phyloP scores from a whole-genome alignment of 176 grass and related monocot species.

The Echinochloa phyllopogon region DNA sequence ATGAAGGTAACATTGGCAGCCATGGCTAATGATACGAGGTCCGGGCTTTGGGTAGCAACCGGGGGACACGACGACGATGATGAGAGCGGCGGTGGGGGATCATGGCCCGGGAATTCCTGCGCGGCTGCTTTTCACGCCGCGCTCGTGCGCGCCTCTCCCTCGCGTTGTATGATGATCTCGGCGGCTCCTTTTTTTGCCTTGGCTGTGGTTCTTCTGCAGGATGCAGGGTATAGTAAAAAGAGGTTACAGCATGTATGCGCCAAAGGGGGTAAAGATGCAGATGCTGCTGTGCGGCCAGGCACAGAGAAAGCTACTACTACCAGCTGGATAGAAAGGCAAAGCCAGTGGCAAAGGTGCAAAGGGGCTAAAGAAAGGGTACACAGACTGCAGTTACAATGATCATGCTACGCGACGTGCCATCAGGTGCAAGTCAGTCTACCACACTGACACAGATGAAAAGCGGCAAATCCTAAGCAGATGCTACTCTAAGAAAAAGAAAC shows the following conservation, averaged over 20 bases:
- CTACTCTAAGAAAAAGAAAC: too few relatives aligned
- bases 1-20: neutral
- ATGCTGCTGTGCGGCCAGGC: neutral
- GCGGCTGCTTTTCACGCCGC: neutral
- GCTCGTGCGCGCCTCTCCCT: slow-evolving; percentile 20
- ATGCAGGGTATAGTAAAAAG: neutral
- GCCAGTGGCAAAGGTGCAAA: neutral
- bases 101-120: slow-evolving; percentile 12
- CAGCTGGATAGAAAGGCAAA: neutral
- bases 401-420: neutral
- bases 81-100: neutral
- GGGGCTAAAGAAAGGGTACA: neutral
- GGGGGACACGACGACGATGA: neutral
- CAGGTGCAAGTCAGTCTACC: neutral
- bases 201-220: neutral
- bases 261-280: slow-evolving; percentile 13
- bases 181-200: neutral
- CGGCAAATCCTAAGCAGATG: neutral
- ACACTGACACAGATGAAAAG: neutral
- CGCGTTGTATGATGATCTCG: too few relatives aligned
- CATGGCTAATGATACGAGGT: neutral
- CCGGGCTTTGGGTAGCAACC: slow-evolving; percentile 21
- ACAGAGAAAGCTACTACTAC: neutral
- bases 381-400: slow-evolving; percentile 22
- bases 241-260: neutral